Conservation (phyloP, 345 rosid genomes). For the Pugionium dolabratum region DNA sequence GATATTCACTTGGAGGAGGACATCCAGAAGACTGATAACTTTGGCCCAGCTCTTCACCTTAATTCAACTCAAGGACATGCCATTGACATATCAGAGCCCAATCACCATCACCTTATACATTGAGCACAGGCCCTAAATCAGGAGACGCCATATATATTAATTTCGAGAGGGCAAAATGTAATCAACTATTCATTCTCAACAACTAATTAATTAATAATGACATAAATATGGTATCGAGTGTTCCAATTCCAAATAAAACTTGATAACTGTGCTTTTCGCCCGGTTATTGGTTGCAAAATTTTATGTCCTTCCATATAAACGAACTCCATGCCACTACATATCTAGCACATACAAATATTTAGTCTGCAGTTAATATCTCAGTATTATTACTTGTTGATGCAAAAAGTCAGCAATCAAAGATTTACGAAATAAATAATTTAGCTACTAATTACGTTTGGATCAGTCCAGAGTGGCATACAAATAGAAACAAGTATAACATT, state of each 20-base stretch:
- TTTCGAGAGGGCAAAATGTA: conserved; percentile 6
- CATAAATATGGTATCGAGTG: conserved; percentile 4
- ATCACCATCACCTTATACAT: conserved; percentile 29
- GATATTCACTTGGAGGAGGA: conserved; percentile 51
- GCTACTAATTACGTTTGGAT: too few species aligned
- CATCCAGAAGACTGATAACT: conserved; percentile 42
- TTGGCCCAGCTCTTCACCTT: conserved; percentile 29
- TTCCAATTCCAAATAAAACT: conserved; percentile 2
- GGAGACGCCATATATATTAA: neutral
- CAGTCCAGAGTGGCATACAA: too few species aligned
- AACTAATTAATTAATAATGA: neutral
- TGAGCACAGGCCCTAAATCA: conserved; percentile 40
- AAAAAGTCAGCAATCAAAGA: too few species aligned
- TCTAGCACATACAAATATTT: neutral
- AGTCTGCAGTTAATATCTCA: too few species aligned
- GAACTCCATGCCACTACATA: neutral
- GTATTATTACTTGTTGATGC: too few species aligned
- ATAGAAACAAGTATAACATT: too few species aligned
- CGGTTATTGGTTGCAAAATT: neutral
- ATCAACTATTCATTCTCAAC: conserved; percentile 14
- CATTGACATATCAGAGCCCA: conserved; percentile 34
- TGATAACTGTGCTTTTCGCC: neutral
- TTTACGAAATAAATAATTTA: too few species aligned
- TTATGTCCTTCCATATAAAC: neutral
- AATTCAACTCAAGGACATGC: conserved; percentile 36